phyloP scores from a whole-genome alignment of 768 basidiomycete genomes.

The Lyophyllum shimeji region DNA sequence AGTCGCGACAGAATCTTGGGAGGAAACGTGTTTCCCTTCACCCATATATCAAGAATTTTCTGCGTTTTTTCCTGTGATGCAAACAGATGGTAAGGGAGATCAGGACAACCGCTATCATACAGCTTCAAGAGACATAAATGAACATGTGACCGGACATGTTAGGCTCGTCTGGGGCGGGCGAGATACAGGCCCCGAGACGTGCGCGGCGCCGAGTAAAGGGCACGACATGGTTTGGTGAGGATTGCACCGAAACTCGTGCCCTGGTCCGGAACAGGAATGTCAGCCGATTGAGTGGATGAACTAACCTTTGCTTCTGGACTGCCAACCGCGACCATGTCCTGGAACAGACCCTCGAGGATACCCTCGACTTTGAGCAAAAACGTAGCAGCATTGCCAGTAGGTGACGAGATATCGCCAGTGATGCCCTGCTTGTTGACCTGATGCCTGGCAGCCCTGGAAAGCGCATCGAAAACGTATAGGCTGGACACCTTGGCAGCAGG shows the following conservation, averaged over 20 bases:
- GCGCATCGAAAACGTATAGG: constrained; percentile 92
- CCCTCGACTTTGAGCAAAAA: constrained; percentile 91
- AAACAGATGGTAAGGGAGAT: constrained; percentile 34
- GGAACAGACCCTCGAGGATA: constrained; percentile 84
- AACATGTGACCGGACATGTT: constrained; percentile 27
- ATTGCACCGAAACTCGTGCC: not conserved
- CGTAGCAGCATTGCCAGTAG: constrained; percentile 71
- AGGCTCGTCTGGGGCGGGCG: not conserved
- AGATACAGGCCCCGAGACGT: not conserved
- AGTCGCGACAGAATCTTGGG: constrained; percentile 70
- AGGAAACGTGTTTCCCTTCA: constrained; percentile 88
- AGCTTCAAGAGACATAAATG: constrained; percentile 25
- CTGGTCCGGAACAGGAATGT: not conserved
- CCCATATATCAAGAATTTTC: constrained; percentile 98
- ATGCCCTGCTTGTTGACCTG: constrained; percentile 65
- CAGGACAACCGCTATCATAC: constrained; percentile 38
- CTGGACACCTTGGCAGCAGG: constrained; percentile 75
- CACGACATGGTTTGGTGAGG: not conserved
- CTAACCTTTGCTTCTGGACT: constrained; percentile 85
- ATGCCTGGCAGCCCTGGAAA: constrained; percentile 79
- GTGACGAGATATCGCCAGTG: constrained; percentile 52
- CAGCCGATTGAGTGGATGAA: constrained; percentile 21
- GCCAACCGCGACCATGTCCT: constrained; percentile 72
- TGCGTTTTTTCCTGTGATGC: constrained; percentile 87
- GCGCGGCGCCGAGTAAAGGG: not conserved